phyloP scores from a whole-genome alignment of 179 eudicot genomes.

The Amaranthus tricolor region DNA sequence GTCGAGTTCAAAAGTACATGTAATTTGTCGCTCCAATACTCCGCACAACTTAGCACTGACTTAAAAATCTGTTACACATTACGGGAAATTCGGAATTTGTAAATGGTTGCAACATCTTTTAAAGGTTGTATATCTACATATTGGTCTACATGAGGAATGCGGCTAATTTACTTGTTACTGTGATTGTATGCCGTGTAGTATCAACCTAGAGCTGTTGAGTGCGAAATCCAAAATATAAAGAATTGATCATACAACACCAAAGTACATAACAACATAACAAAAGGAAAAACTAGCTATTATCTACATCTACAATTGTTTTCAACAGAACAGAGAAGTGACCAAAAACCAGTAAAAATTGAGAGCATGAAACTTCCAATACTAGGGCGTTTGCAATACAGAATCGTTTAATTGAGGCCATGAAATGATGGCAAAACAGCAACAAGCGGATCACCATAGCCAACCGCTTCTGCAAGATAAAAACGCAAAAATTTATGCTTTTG shows the following conservation, averaged over 20 bases:
- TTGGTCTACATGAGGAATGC: not conserved
- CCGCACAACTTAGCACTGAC: not conserved
- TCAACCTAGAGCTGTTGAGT: no score
- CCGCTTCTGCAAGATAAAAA: constrained; percentile 59
- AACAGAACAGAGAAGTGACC: not conserved
- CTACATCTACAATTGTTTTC: constrained; percentile 21
- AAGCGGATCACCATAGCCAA: constrained; percentile 92
- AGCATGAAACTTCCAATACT: not conserved
- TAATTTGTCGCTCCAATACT: not conserved
- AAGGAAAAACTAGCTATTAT: constrained; percentile 3
- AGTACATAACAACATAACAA: not conserved
- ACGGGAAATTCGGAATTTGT: not conserved
- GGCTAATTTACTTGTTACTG: not conserved
- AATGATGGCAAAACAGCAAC: constrained; percentile 86
- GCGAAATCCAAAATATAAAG: not conserved
- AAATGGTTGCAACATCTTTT: not conserved
- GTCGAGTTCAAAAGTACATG: not conserved
- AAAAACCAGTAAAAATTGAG: not conserved
- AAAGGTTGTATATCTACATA: no score
- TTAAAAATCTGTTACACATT: not conserved
- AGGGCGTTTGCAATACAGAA: constrained; percentile 4
- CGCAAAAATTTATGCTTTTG: not conserved
- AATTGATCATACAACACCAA: constrained; percentile 8
- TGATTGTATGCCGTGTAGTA: no score
- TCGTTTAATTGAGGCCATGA: constrained; percentile 48